Base-by-base conservation (phyloP, 108 stramenopile species). In the Nitzschia sp. region DNA sequence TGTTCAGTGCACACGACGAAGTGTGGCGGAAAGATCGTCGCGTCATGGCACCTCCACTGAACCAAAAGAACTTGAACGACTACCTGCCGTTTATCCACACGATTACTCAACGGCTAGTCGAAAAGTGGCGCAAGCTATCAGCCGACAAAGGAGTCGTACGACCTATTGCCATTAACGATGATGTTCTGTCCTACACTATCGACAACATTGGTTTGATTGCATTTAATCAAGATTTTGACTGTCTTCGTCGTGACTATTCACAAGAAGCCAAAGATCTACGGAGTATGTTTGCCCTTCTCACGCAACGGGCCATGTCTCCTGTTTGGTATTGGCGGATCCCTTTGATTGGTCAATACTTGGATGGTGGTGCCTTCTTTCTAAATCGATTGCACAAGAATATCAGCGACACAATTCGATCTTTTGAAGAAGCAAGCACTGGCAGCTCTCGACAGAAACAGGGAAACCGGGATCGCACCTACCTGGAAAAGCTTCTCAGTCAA, bases 291-390 rank as follows among this genome's bases (percentile, higher is more conserved):
- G 25, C 6, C n/a, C 31, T 21, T 18, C 5, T 38, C 27, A 32
- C 47, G 21, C 0, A 19, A 2, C 61, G 76, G 1, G 33, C 45
- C 31, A 18, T 70, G 3, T 45, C 38, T 24, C 76, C 76, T 18
- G 33, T 77, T 31, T 32, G 46, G 6, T 77, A 71, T 36, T 77
- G 70, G 70, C 63, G 45, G 2, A 71, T 70, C 11, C 76, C 76
- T 15, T 3, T 77, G 6, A 71, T 77, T 38, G 76, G 76, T 0
- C 69, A 77, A 42, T 56, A 71, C 45, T 28, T 77, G 32, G 76
- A 77, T 45, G 76, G 76, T 9, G 53, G n/a, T 2, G 62, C 55
- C 35, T 35, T 9, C 19, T 26, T 3, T 35, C 25, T 1, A 9
- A 18, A 24, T 3, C 56, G 56, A 17, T 26, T 42, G 26, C 2